Evolutionary conservation across 768 basidiomycete species (phyloP).

Genomic region (Mycena chlorophos): DNA sequence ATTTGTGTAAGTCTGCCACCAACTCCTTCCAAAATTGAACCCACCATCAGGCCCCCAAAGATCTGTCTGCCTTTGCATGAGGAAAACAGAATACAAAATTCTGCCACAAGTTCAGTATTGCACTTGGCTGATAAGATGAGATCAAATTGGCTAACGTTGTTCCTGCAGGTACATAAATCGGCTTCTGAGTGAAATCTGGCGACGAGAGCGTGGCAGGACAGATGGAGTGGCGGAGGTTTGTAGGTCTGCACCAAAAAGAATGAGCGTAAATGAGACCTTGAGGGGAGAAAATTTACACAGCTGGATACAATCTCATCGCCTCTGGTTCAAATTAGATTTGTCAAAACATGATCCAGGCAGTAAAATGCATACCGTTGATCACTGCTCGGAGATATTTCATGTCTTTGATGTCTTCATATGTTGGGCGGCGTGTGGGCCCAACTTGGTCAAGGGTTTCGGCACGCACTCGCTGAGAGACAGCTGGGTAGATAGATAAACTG

Average conservation of each 20-base stretch:
- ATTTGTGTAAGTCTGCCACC: too few species aligned
- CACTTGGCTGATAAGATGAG: not conserved
- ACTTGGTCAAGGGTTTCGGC: slow-evolving; percentile 49
- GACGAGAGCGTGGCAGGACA: slow-evolving; percentile 32
- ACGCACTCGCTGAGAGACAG: slow-evolving; percentile 45
- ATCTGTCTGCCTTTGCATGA: slow-evolving; percentile 39
- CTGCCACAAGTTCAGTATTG: slow-evolving; percentile 5
- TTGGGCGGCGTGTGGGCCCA: slow-evolving; percentile 44
- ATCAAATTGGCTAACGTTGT: slow-evolving; percentile 24
- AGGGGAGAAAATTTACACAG: slow-evolving; percentile 38
- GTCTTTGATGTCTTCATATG: slow-evolving; percentile 52
- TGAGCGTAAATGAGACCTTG: not conserved
- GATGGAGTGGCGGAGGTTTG: slow-evolving; percentile 27
- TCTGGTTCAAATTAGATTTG: slow-evolving; percentile 29
- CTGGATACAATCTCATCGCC: slow-evolving; percentile 52
- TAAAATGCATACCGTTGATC: slow-evolving; percentile 46
- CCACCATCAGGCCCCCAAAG: slow-evolving; percentile 48
- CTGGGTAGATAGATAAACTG: slow-evolving; percentile 36
- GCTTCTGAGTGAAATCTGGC: slow-evolving; percentile 24
- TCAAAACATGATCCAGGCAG: not conserved
- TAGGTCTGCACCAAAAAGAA: not conserved
- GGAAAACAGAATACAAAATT: slow-evolving; percentile 30
- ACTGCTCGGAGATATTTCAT: slow-evolving; percentile 63
- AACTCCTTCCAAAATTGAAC: not conserved
- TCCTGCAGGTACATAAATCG: slow-evolving; percentile 36